Evolutionary conservation across 768 basidiomycete species (phyloP).

Genomic region (Phanerodontia chrysosporium): DNA sequence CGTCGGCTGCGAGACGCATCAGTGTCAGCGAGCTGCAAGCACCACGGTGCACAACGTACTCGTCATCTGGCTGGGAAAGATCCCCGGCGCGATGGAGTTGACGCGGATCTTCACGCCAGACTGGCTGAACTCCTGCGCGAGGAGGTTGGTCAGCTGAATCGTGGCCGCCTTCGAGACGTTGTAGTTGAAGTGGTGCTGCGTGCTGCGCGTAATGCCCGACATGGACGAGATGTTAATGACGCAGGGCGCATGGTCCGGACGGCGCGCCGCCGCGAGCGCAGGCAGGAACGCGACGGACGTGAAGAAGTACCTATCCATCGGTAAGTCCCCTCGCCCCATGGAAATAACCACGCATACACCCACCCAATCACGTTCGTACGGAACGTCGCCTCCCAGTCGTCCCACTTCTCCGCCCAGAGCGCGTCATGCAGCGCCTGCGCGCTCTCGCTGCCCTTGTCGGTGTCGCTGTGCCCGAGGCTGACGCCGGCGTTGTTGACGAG

Average conservation of each 20-base stretch:
- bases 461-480: slow-evolving; percentile 16
- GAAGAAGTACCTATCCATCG: slow-evolving; percentile 32
- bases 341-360: background rate
- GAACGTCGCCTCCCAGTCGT: slow-evolving; percentile 29
- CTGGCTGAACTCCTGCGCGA: slow-evolving; percentile 33
- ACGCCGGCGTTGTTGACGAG: slow-evolving; percentile 32
- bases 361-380: slow-evolving; percentile 30
- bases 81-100: slow-evolving; percentile 32
- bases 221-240: slow-evolving; percentile 42
- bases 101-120: slow-evolving; percentile 30
- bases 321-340: background rate
- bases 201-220: slow-evolving; percentile 37
- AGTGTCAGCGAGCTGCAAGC: background rate
- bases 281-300: slow-evolving; percentile 42
- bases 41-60: slow-evolving; percentile 9
- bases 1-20: slow-evolving; percentile 9
- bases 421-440: slow-evolving; percentile 22
- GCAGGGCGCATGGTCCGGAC: slow-evolving; percentile 27
- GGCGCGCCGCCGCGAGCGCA: slow-evolving; percentile 33
- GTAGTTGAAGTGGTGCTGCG: slow-evolving; percentile 42
- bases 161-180: slow-evolving; percentile 38
- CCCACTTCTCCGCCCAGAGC: slow-evolving; percentile 26
- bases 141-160: slow-evolving; percentile 32
- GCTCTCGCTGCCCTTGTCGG: slow-evolving; percentile 26
- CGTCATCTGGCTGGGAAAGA: slow-evolving; percentile 36